Conservation (phyloP, 768 basidiomycete species). For the Clitopilus passeckerianus region DNA sequence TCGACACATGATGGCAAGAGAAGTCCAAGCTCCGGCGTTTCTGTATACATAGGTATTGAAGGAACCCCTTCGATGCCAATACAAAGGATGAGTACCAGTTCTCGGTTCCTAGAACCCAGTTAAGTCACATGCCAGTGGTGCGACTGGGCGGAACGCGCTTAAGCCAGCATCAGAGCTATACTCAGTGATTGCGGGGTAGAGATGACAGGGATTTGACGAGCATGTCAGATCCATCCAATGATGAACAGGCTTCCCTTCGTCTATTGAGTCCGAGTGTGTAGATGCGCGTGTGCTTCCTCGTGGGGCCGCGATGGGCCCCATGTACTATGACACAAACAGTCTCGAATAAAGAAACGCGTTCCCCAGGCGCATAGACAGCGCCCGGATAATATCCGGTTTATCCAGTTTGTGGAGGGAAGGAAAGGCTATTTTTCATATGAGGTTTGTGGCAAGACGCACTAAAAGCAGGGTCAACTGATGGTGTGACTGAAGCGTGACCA, state of each 20-base stretch:
- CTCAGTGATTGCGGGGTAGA: not conserved
- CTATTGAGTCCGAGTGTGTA: not conserved
- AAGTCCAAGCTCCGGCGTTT: not conserved
- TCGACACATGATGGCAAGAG: not conserved
- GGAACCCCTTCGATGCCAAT: not conserved
- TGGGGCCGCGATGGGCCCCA: not conserved
- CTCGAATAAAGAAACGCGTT: not conserved
- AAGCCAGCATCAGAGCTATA: not conserved
- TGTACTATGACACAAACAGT: not conserved
- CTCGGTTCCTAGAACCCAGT: not conserved
- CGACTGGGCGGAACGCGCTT: not conserved
- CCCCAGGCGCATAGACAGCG: not conserved
- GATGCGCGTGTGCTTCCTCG: not conserved
- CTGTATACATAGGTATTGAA: no score
- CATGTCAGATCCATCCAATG: not conserved
- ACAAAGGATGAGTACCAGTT: not conserved
- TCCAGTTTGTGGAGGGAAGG: conserved; percentile 10
- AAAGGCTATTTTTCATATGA: conserved; percentile 7
- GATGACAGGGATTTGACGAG: not conserved
- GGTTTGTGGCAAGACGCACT: conserved; percentile 10
- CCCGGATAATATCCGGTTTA: conserved; percentile 8
- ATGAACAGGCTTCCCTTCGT: not conserved
- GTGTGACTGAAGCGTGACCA: conserved; percentile 3
- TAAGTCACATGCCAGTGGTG: not conserved
- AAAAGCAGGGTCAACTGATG: conserved; percentile 3